Conservation (phyloP, 208 protist species). For the Novymonas esmeraldas region DNA sequence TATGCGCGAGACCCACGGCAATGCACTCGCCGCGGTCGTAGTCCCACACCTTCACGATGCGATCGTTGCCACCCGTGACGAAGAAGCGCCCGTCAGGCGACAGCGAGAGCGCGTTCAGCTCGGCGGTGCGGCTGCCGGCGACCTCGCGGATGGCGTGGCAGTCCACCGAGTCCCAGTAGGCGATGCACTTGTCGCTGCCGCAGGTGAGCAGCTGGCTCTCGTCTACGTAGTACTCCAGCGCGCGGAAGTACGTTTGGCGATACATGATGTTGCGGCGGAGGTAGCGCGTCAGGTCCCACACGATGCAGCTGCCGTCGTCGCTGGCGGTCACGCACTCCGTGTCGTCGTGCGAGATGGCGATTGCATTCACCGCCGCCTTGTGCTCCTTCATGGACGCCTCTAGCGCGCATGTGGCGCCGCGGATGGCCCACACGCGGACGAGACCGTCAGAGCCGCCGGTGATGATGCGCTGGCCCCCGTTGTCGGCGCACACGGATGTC, state of each 20-base stretch:
- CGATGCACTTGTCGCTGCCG: constrained; percentile 93
- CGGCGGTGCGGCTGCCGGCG: constrained; percentile 85
- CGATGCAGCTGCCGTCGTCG: constrained; percentile 96
- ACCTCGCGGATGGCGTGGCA: constrained; percentile 94
- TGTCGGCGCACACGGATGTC: constrained; percentile 88
- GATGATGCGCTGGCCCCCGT: constrained; percentile 74
- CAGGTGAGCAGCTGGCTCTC: constrained; percentile 95
- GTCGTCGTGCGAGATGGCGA: constrained; percentile 87
- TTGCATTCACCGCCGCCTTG: constrained; percentile 91
- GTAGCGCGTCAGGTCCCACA: constrained; percentile 94
- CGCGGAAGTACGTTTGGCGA: constrained; percentile 95
- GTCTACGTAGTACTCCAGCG: constrained; percentile 89
- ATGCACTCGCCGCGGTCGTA: constrained; percentile 93
- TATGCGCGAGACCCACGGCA: constrained; percentile 92
- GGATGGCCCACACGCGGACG: constrained; percentile 91
- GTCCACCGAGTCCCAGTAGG: constrained; percentile 96
- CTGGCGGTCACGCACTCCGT: constrained; percentile 93
- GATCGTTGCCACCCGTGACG: constrained; percentile 91
- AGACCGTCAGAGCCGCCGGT: constrained; percentile 94
- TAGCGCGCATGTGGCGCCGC: constrained; percentile 77
- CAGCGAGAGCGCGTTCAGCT: constrained; percentile 93
- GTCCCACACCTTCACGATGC: constrained; percentile 95
- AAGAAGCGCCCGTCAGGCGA: constrained; percentile 88
- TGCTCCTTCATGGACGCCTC: constrained; percentile 96
- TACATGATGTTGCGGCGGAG: constrained; percentile 95